These are phyloP conservation scores for Rhododendron simsii DNA, from an alignment of 148 eudicot species.

Conservation along the genomic window DNA sequence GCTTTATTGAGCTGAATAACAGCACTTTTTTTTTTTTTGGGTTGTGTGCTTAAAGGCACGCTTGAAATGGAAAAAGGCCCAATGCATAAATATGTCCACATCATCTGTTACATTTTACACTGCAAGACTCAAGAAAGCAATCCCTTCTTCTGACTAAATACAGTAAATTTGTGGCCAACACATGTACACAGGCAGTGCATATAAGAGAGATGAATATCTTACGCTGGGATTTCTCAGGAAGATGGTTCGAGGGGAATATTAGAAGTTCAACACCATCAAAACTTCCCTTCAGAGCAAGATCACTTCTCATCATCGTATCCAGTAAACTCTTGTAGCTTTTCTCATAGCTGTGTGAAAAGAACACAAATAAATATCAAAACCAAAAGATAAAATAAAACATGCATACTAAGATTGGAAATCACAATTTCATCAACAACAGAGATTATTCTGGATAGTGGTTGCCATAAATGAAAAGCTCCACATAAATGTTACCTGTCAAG, in stretches of 20 bases:
- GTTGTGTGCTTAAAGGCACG: background rate
- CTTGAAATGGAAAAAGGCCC: background rate
- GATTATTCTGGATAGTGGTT: background rate
- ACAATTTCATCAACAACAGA: background rate
- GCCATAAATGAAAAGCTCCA: background rate
- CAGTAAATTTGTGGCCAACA: background rate
- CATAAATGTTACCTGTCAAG: constrained; percentile 49
- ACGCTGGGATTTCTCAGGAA: constrained; percentile 75
- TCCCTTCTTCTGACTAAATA: too few species aligned
- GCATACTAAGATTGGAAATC: background rate
- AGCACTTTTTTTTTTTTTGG: background rate
- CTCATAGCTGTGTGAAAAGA: constrained; percentile 54
- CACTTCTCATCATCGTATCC: constrained; percentile 75
- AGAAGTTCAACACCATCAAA: constrained; percentile 74
- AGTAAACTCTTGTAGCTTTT: constrained; percentile 71
- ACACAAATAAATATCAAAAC: background rate
- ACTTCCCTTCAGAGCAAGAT: constrained; percentile 75
- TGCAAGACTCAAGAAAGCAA: background rate
- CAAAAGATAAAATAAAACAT: constrained; percentile 1
- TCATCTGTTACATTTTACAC: background rate
- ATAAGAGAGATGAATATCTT: constrained; percentile 26
- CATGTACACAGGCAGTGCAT: background rate
- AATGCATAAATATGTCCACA: background rate
- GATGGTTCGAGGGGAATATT: constrained; percentile 84
- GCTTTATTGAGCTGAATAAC: constrained; percentile 3